Conservation (phyloP, 495 filamentous ascomycete genomes). For the Trypethelium eluteriae region DNA sequence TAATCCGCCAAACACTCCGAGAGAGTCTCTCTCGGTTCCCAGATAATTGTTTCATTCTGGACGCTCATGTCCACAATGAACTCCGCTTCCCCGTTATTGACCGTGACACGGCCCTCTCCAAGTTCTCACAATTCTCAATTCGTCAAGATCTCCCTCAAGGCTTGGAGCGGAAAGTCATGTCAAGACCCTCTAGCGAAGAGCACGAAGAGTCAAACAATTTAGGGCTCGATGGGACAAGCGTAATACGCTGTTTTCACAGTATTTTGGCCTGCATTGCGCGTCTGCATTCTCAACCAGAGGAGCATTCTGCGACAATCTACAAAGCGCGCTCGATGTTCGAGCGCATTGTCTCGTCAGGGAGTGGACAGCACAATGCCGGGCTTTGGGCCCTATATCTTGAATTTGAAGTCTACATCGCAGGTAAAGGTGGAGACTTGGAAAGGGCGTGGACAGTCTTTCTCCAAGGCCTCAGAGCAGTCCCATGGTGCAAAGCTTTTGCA, state of each 20-base stretch:
- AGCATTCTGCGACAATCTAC: conserved; percentile 20
- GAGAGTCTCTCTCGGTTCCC: conserved; percentile 59
- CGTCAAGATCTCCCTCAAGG: neutral
- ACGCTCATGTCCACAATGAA: conserved; percentile 46
- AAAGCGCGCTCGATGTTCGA: conserved; percentile 28
- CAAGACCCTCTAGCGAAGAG: conserved; percentile 60
- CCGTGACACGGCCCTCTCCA: conserved; percentile 40
- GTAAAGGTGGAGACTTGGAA: conserved; percentile 5
- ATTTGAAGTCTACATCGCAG: conserved; percentile 24
- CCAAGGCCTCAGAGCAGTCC: conserved; percentile 28
- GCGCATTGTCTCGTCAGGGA: conserved; percentile 20
- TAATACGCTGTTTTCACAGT: conserved; percentile 56
- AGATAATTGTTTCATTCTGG: conserved; percentile 68
- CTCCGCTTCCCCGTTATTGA: conserved; percentile 17
- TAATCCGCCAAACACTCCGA: conserved; percentile 52
- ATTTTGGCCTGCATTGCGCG: conserved; percentile 52
- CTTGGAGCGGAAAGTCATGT: conserved; percentile 36
- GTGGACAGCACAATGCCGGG: conserved; percentile 23
- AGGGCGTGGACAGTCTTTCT: conserved; percentile 31
- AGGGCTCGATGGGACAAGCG: conserved; percentile 16
- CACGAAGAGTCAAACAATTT: conserved; percentile 46
- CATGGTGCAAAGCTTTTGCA: conserved; percentile 41
- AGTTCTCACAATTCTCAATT: conserved; percentile 50
- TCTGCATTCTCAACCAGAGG: conserved; percentile 11
- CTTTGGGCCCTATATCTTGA: conserved; percentile 29